These are phyloP conservation scores for Graphiopsis chlorocephala DNA, from an alignment of 2,329 filamentous ascomycete genomes.

Conservation along the genomic window DNA sequence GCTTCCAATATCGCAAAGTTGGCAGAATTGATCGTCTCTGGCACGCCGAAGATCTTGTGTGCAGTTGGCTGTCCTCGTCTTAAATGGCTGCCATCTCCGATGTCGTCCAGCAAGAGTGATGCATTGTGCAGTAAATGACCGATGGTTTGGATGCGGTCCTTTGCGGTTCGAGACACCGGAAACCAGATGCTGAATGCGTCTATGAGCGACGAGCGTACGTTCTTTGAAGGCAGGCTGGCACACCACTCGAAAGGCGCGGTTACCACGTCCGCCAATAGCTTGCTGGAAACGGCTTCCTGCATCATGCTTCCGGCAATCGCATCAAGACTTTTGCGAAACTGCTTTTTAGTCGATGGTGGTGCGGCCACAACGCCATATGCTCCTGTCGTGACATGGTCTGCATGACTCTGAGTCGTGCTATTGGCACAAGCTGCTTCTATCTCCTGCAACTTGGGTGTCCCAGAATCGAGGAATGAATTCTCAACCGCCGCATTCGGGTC, in stretches of 20 bases:
- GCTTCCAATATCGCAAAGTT: not conserved
- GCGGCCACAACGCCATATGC: not conserved
- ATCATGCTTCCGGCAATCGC: not conserved
- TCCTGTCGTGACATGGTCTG: not conserved
- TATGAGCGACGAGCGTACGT: not conserved
- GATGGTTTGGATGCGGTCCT: not conserved
- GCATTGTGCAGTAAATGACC: not conserved
- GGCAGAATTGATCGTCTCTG: slow-evolving; percentile 1
- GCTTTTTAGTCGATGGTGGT: not conserved
- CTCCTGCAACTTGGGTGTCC: not conserved
- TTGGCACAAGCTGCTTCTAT: not conserved
- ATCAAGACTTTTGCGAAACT: not conserved
- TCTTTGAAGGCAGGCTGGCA: not conserved
- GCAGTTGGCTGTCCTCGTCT: not conserved
- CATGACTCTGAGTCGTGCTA: not conserved
- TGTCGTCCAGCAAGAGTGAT: not conserved
- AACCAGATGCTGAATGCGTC: slow-evolving; percentile 3
- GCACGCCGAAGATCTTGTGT: not conserved
- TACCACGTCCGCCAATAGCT: not conserved
- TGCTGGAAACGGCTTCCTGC: not conserved
- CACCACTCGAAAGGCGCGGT: not conserved
- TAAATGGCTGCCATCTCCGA: not conserved
- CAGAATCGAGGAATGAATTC: not conserved
- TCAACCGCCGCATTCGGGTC: not conserved
- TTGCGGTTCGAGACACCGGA: not conserved